phyloP scores from a whole-genome alignment of 257 asterid genomes.

The Nicotiana paniculata region DNA sequence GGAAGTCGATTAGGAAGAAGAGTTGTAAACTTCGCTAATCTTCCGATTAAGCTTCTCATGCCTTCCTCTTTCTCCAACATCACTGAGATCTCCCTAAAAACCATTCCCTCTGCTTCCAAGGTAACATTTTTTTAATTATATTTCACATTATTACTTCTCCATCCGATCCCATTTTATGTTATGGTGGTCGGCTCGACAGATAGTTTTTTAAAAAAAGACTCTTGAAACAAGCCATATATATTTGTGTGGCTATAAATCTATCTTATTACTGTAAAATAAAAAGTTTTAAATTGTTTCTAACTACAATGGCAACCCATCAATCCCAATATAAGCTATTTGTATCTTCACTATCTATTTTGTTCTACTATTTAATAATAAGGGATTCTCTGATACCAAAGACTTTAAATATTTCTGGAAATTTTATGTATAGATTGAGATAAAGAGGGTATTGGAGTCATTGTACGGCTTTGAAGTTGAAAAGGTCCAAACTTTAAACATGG shows the following conservation, averaged over 20 bases:
- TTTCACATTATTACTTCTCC: too few species aligned
- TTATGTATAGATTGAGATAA: conserved; percentile 73
- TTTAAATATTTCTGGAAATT: not conserved
- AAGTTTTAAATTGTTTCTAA: too few species aligned
- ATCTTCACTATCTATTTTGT: too few species aligned
- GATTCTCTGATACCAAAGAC: not conserved
- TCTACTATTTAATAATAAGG: too few species aligned
- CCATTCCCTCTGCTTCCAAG: conserved; percentile 95
- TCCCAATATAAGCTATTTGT: not conserved
- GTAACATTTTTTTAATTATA: conserved; percentile 17
- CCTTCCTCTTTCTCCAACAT: conserved; percentile 76
- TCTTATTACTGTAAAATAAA: too few species aligned
- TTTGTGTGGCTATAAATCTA: too few species aligned
- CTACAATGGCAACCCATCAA: too few species aligned
- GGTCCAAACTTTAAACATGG: conserved; percentile 87
- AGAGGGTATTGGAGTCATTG: conserved; percentile 81
- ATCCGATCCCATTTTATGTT: too few species aligned
- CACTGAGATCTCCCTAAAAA: conserved; percentile 85
- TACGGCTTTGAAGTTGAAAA: conserved; percentile 92
- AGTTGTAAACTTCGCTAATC: conserved; percentile 66
- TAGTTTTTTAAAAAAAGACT: too few species aligned
- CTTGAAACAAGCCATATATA: too few species aligned
- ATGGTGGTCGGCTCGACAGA: too few species aligned
- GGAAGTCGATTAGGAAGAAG: conserved; percentile 79
- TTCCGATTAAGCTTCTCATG: conserved; percentile 86